Evolutionary conservation across 225 moss, liverwort and hornwort genomes (phyloP).

Genomic region (Polytrichum commune): DNA sequence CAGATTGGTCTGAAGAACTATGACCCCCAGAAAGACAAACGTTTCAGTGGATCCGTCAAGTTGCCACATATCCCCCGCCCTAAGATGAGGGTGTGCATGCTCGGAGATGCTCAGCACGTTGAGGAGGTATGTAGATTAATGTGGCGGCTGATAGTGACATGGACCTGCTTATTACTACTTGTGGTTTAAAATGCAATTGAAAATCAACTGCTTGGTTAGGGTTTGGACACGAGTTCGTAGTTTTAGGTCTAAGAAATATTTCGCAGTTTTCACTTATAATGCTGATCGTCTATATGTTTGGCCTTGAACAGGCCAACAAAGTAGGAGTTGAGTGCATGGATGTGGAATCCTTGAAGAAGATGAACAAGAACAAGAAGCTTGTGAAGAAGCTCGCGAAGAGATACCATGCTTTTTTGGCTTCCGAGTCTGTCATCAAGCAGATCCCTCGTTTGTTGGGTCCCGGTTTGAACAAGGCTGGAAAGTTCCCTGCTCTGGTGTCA

Average conservation of each 20-base stretch:
- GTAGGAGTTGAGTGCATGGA: conserved; percentile 78
- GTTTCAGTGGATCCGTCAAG: conserved; percentile 66
- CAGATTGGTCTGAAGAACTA: conserved; percentile 74
- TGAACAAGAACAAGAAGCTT: conserved; percentile 95
- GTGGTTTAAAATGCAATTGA: no score
- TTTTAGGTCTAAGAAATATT: no score
- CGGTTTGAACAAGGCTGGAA: conserved; percentile 86
- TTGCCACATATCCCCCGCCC: conserved; percentile 61
- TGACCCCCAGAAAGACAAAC: conserved; percentile 68
- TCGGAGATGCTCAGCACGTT: conserved; percentile 61
- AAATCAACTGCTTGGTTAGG: no score
- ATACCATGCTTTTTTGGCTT: conserved; percentile 79
- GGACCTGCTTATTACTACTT: no score
- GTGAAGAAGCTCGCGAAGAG: conserved; percentile 94
- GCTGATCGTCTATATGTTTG: no score
- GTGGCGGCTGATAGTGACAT: no score
- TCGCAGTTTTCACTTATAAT: no score
- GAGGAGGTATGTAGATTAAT: conserved; percentile 35
- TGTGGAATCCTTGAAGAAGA: conserved; percentile 78
- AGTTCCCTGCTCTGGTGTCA: conserved; percentile 76
- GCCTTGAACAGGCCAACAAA: conserved; percentile 55
- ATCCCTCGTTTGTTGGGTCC: conserved; percentile 83
- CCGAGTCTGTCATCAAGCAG: conserved; percentile 85
- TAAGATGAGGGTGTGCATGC: conserved; percentile 71
- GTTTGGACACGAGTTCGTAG: no score